Base-by-base conservation (phyloP, 75 land plant species). In the Azolla pinnata region DNA sequence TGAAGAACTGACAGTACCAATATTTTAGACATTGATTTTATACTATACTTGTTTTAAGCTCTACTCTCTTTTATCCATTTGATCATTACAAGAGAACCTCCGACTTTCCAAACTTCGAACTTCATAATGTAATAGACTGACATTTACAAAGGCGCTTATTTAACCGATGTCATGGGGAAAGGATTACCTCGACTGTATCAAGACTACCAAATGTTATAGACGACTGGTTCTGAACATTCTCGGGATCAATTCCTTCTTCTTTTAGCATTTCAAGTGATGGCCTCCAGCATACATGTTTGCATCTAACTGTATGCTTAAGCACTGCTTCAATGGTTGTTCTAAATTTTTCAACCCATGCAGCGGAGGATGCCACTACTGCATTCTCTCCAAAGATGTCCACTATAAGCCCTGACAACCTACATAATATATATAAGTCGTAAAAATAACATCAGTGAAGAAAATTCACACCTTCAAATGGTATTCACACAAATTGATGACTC, bases 301-400 rank as follows among this genome's bases (percentile, higher is more conserved):
- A 72, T 31, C 56, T 69, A 59, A 40, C 38, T 29, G 76, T 44
- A 55, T 45, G 62, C 68, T 50, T 45, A 5, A 92, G 49, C 31
- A 63, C 59, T 7, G 26, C 57, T 72, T 85, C 82, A 55, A 92
- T 79, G 23, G 72, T 48, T 26, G 75, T 38, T 61, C 67, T 78
- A 63, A 90, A 79, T 71, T 79, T 92, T 69, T 92, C 97, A 59
- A 85, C 96, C 97, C 97, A 92, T 47, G 97, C 96, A 29, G 96
- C 90, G 56, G 97, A 92, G 57, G 97, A 92, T 40, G 97, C 96
- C 38, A 92, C 51, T 14, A 92, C 96, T 54, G 86, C 85, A 67
- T 69, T 33, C 54, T 83, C 74, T 42, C 84, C 83, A 62, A 92
- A 85, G 53, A 92, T 64, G 69, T 92, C 97, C 35, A 88, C 83